phyloP scores from a whole-genome alignment of 495 filamentous ascomycete genomes.

The Hypoxylon trugodes region DNA sequence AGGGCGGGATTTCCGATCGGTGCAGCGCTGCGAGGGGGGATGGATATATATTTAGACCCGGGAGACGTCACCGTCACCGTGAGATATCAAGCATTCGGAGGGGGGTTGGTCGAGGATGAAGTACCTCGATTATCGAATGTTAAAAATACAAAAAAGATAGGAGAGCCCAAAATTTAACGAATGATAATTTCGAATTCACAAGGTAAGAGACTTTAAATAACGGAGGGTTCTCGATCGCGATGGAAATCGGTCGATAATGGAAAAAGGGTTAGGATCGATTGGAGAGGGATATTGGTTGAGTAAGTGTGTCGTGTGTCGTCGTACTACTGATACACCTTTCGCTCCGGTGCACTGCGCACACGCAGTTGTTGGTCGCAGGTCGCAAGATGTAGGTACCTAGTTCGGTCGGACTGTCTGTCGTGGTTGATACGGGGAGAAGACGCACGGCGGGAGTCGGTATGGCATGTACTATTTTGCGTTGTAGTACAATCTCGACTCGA shows the following conservation, averaged over 20 bases:
- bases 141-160: slow-evolving; percentile 16
- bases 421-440: slow-evolving; percentile 7
- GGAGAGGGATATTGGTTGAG: slow-evolving; percentile 33
- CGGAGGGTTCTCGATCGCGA: slow-evolving; percentile 11
- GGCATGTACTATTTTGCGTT: slow-evolving; percentile 10
- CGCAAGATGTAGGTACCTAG: slow-evolving; percentile 18
- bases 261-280: slow-evolving; percentile 21
- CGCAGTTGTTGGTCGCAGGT: not conserved
- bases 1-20: slow-evolving; percentile 10
- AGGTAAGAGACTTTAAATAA: slow-evolving; percentile 14
- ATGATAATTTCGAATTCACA: not conserved
- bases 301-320: slow-evolving; percentile 32
- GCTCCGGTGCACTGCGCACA: slow-evolving; percentile 8
- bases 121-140: slow-evolving; percentile 34
- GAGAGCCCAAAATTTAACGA: not conserved
- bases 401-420: not conserved
- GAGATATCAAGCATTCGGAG: slow-evolving; percentile 44
- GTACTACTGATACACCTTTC: slow-evolving; percentile 25
- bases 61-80: slow-evolving; percentile 45
- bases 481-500: slow-evolving; percentile 12
- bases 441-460: slow-evolving; percentile 15
- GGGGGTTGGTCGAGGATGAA: slow-evolving; percentile 40
- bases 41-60: slow-evolving; percentile 28
- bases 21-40: slow-evolving; percentile 13
- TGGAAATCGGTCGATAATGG: slow-evolving; percentile 18